Conservation (phyloP, 495 filamentous ascomycete genomes). For the Articulospora tetracladia region DNA sequence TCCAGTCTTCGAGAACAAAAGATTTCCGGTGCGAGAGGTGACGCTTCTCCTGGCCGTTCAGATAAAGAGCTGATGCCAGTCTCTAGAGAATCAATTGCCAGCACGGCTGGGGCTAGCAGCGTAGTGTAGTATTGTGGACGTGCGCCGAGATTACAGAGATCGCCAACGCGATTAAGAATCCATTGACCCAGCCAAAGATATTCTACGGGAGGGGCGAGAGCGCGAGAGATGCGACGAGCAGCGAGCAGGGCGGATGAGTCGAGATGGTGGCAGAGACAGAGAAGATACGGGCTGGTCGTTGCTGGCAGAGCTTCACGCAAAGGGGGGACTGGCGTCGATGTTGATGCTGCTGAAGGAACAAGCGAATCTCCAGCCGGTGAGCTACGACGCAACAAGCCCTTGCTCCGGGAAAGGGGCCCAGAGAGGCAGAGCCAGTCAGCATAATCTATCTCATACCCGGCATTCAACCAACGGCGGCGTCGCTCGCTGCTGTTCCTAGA, state of each 20-base stretch:
- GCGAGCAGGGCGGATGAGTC: not conserved
- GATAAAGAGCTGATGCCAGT: not conserved
- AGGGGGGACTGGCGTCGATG: not conserved
- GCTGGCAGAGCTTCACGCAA: not conserved
- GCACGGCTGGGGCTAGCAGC: conserved; percentile 5
- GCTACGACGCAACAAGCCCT: not conserved
- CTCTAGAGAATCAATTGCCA: conserved; percentile 8
- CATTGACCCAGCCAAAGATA: not conserved
- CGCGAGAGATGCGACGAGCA: not conserved
- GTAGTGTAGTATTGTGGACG: conserved; percentile 2
- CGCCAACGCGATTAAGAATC: conserved; percentile 4
- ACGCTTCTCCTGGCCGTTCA: not conserved
- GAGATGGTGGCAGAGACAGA: not conserved
- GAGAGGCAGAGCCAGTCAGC: not conserved
- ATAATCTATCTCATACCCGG: not conserved
- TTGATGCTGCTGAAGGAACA: not conserved
- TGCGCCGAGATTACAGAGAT: not conserved
- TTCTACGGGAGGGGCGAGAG: not conserved
- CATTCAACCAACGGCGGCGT: not conserved
- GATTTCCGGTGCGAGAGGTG: not conserved
- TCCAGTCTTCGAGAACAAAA: not conserved
- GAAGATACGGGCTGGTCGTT: not conserved
- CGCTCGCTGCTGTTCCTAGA: too few relatives aligned
- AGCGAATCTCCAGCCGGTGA: not conserved
- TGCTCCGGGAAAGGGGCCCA: not conserved